Conservation (phyloP, 371 early-diverging fungal genomes). For the Lichtheimia ramosa region DNA sequence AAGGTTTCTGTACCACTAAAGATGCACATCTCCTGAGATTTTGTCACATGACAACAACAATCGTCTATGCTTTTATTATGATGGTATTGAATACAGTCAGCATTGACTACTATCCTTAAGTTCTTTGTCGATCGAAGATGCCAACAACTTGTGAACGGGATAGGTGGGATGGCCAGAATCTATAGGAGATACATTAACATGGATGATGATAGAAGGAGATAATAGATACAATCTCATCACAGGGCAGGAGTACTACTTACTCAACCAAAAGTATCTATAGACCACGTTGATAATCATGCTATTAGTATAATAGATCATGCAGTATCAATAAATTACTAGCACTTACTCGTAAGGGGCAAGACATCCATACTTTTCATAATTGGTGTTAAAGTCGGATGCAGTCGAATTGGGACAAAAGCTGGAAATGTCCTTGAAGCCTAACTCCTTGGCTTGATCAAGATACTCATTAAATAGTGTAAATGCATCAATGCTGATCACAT, state of each 20-base stretch:
- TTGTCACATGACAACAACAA: no score
- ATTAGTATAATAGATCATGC: neutral
- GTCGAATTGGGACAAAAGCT: constrained; percentile 12
- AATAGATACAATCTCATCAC: neutral
- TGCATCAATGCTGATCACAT: constrained; percentile 14
- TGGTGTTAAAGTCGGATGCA: constrained; percentile 19
- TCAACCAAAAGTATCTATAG: constrained; percentile 2
- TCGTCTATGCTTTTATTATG: no score
- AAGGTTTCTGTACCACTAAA: no score
- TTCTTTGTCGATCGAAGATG: neutral
- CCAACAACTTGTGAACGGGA: constrained; percentile 16
- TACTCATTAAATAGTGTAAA: constrained; percentile 4
- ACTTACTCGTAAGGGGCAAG: constrained; percentile 15
- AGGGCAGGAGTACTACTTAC: neutral
- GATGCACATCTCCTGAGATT: no score
- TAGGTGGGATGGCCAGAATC: constrained; percentile 18
- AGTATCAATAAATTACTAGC: no score
- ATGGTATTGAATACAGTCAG: constrained; percentile 1
- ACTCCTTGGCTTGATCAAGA: constrained; percentile 9
- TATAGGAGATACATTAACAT: neutral
- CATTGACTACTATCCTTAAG: neutral
- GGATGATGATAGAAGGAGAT: neutral
- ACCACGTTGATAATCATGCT: neutral
- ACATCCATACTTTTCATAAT: constrained; percentile 16
- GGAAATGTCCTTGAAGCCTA: constrained; percentile 12